Base-by-base conservation (phyloP, 805 yeast genomes). In the Yarrowia alimentaria region DNA sequence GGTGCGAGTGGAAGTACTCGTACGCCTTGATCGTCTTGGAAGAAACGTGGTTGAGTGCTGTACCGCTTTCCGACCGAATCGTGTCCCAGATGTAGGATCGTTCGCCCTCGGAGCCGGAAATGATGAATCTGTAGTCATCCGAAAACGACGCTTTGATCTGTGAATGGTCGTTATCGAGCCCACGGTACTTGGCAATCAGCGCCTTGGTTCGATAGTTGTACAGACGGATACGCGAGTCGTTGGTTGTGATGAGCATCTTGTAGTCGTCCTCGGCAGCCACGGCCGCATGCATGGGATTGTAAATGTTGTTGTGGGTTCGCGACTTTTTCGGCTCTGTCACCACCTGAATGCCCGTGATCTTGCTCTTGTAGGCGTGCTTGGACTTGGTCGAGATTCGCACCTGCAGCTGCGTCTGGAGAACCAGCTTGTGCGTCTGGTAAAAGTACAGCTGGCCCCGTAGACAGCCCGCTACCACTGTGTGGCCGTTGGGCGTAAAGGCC, bases 31-130 rank as follows among this genome's bases (percentile, higher is more conserved):
- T 52, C 14, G 58, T 60, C 37, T 58, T 61, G 37, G 56, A 57
- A 40, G 59, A 53, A 17, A 52, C 43, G 17, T 57, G 63, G 5
- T 61, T 61, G 33, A 64, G 67, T 3, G 24, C 32, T 1, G 17
- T 62, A 11, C 47, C 55, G 8, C 30, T 35, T 10, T 38, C 50
- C 4, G 54, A 13, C 16, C 37, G 54, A 11, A 38, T 53, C 33
- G 75, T 64, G 51, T 76, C 74, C 98, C 98, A 91, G 10, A 86
- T 68, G 61, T 89, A 90, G 11, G 85, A 78, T 80, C 89, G 80
- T 58, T 85, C 87, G 66, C 90, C 93, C 62, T 90, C 96, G 10
- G 94, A 84, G 0, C 95, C 95, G 6, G 85, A 73, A 7, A 89
- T 74, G 5, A 89, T 74, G 60, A 77, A 78, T 10, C 67, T 60